A percentile compares a stretch with the other conserved stretches of the same genome.
Conservation (phyloP, 768 basidiomycete genomes). For the Lactifluus pinguis region DNA sequence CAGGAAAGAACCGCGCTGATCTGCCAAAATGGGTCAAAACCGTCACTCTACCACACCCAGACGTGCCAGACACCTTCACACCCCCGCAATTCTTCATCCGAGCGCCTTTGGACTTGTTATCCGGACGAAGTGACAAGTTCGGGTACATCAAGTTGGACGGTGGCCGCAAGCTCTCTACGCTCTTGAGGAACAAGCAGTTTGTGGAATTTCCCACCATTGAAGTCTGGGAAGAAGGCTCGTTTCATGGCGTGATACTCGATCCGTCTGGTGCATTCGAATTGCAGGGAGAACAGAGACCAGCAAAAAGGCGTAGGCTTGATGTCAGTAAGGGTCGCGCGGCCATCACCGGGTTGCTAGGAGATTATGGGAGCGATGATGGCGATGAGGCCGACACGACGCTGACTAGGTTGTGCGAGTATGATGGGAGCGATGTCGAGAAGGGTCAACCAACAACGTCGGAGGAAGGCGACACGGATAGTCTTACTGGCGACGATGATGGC, state of each 20-base stretch:
- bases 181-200: conserved; percentile 56
- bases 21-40: conserved; percentile 47
- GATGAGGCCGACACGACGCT: conserved; percentile 28
- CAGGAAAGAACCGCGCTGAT: conserved; percentile 36
- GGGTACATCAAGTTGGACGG: conserved; percentile 54
- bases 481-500: conserved; percentile 23
- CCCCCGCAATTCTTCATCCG: conserved; percentile 54
- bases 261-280: conserved; percentile 37
- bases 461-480: conserved; percentile 27
- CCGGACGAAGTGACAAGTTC: background rate
- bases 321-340: conserved; percentile 42
- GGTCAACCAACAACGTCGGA: conserved; percentile 25
- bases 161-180: conserved; percentile 34
- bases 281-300: conserved; percentile 28
- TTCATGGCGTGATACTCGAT: conserved; percentile 52
- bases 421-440: conserved; percentile 32
- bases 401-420: conserved; percentile 35
- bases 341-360: conserved; percentile 49
- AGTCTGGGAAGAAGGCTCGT: conserved; percentile 54
- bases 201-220: conserved; percentile 82
- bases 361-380: conserved; percentile 45
- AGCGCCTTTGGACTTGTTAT: conserved; percentile 31
- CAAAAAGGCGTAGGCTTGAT: conserved; percentile 52
- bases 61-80: conserved; percentile 47
- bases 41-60: conserved; percentile 43